phyloP scores from a whole-genome alignment of 192 early-diverging fungal genomes.

The Oehlia diaphana region DNA sequence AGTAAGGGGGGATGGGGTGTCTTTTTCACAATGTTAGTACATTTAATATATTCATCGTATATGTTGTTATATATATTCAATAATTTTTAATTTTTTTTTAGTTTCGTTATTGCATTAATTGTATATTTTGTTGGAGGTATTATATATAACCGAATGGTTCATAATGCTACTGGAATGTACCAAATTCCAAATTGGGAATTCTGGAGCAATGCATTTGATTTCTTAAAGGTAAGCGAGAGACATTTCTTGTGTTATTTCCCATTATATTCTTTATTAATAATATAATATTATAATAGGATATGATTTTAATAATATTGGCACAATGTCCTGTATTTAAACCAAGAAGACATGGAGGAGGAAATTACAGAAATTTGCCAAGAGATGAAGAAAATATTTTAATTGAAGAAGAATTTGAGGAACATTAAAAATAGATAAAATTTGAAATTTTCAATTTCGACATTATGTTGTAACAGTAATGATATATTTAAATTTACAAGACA shows the following conservation, averaged over 20 bases:
- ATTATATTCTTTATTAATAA: background rate
- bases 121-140: conserved; percentile 43
- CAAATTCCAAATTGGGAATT: conserved; percentile 46
- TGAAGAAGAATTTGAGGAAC: conserved; percentile 20
- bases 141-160: conserved; percentile 43
- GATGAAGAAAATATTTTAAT: conserved; percentile 20
- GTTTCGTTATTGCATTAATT: conserved; percentile 36
- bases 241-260: background rate
- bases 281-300: conserved; percentile 2
- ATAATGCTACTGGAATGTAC: conserved; percentile 37
- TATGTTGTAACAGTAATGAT: background rate
- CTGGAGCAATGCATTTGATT: conserved; percentile 41
- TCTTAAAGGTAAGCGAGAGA: conserved; percentile 34
- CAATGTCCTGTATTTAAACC: conserved; percentile 5
- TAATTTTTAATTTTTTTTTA: conserved; percentile 7
- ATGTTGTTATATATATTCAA: background rate
- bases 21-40: conserved; percentile 40
- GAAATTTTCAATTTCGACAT: too few species aligned
- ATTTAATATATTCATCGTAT: background rate
- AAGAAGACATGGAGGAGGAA: background rate
- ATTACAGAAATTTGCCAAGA: conserved; percentile 23
- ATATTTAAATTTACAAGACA: background rate
- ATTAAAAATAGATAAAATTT: conserved; percentile 3
- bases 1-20: conserved; percentile 30
- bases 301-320: conserved; percentile 9